A percentile compares a stretch with the other conserved stretches of the same genome.
Evolutionary conservation across 805 yeast species (phyloP).

Genomic region (Candida peoriensis): DNA sequence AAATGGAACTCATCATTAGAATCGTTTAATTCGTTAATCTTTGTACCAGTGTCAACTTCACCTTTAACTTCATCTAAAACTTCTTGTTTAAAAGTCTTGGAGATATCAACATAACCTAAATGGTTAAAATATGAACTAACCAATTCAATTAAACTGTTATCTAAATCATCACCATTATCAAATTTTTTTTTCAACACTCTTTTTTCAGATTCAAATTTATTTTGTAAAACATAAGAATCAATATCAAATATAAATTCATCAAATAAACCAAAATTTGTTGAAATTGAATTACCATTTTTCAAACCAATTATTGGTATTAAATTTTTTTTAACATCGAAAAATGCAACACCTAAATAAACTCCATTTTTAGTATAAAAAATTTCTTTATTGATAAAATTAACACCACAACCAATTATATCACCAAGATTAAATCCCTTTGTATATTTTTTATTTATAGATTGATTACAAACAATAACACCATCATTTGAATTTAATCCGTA

Average conservation of each 20-base stretch:
- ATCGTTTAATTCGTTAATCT: constrained; percentile 9
- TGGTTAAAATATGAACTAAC: constrained; percentile 50
- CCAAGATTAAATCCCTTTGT: constrained; percentile 44
- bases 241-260: constrained; percentile 61
- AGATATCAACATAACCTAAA: constrained; percentile 52
- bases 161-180: constrained; percentile 13
- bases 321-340: constrained; percentile 35
- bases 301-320: constrained; percentile 45
- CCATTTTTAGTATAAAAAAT: constrained; percentile 85
- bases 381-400: constrained; percentile 57
- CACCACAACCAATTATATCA: constrained; percentile 81
- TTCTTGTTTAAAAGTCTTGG: constrained; percentile 47
- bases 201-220: constrained; percentile 34
- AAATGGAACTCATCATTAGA: constrained; percentile 32
- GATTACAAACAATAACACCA: constrained; percentile 37
- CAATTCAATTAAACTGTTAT: constrained; percentile 28
- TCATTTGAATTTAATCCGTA: constrained; percentile 53
- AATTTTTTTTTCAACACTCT: constrained; percentile 18
- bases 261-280: constrained; percentile 40
- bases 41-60: constrained; percentile 15
- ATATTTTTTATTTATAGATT: constrained; percentile 34
- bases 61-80: constrained; percentile 16
- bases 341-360: constrained; percentile 50
- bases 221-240: constrained; percentile 41
- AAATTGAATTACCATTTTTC: constrained; percentile 29